Conservation (phyloP, 768 basidiomycete genomes). For the Butyriboletus loyo region DNA sequence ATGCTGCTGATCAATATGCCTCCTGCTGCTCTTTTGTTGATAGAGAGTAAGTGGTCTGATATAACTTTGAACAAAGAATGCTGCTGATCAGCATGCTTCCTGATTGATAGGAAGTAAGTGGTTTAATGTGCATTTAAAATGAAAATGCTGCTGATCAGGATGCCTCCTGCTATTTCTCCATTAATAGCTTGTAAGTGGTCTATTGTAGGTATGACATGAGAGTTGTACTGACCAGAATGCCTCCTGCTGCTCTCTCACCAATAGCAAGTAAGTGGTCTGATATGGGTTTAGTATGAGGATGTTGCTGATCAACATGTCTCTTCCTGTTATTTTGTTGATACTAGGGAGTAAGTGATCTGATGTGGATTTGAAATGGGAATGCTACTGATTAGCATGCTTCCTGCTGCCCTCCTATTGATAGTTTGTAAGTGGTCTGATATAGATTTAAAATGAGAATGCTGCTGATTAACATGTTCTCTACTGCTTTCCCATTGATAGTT, state of each 20-base stretch:
- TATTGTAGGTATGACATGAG: neutral
- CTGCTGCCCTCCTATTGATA: neutral
- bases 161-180: neutral
- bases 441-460: neutral
- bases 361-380: too few relatives aligned
- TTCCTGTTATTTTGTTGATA: too few relatives aligned
- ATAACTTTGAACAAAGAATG: neutral
- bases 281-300: too few relatives aligned
- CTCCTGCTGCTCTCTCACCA: neutral
- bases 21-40: neutral
- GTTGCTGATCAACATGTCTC: too few relatives aligned
- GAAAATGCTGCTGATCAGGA: neutral
- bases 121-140: neutral
- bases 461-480: neutral
- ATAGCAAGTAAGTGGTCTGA: too few relatives aligned
- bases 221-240: neutral
- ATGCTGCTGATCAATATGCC: neutral
- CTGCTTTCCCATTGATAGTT: neutral
- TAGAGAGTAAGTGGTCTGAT: neutral
- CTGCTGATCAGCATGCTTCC: neutral
- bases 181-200: neutral
- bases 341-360: too few relatives aligned
- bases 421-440: neutral
- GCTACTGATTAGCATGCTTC: too few relatives aligned
- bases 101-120: neutral